A percentile compares a stretch with the other conserved stretches of the same genome.
These are phyloP conservation scores for Hypericum perforatum DNA, from an alignment of 345 rosid genomes.

Conservation along the genomic window DNA sequence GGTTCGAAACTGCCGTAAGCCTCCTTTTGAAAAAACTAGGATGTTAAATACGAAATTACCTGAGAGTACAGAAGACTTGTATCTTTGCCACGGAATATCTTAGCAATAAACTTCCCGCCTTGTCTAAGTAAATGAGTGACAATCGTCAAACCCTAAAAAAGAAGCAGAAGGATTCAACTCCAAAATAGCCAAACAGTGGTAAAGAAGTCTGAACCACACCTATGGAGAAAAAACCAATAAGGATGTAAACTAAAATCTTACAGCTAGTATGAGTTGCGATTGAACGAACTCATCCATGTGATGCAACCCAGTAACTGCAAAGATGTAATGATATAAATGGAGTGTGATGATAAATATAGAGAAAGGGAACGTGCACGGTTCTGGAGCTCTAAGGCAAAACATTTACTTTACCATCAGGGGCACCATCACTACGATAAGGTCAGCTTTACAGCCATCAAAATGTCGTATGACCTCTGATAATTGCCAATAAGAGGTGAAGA, in stretches of 20 bases:
- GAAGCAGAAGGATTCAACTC: neutral
- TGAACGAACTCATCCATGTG: constrained; percentile 99
- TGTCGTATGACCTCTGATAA: constrained; percentile 5
- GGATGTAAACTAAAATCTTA: constrained; percentile 26
- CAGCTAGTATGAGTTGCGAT: constrained; percentile 88
- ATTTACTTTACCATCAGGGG: neutral
- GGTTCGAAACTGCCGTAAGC: no score
- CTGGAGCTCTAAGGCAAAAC: neutral
- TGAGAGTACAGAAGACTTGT: constrained; percentile 91
- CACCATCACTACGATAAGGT: neutral
- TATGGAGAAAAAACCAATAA: neutral
- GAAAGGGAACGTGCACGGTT: neutral
- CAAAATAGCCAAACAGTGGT: neutral
- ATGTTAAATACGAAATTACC: constrained; percentile 29
- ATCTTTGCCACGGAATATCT: constrained; percentile 70
- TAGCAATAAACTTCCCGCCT: neutral
- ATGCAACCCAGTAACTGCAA: constrained; percentile 91
- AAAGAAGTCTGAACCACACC: no score
- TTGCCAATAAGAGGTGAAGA: neutral
- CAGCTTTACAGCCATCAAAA: neutral
- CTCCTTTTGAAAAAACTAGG: no score
- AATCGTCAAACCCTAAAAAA: neutral
- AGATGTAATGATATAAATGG: constrained; percentile 11
- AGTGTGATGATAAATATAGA: constrained; percentile 3
- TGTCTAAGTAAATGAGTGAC: neutral